Conservation (phyloP, 805 yeast genomes). For the Candida coquimbonensis region DNA sequence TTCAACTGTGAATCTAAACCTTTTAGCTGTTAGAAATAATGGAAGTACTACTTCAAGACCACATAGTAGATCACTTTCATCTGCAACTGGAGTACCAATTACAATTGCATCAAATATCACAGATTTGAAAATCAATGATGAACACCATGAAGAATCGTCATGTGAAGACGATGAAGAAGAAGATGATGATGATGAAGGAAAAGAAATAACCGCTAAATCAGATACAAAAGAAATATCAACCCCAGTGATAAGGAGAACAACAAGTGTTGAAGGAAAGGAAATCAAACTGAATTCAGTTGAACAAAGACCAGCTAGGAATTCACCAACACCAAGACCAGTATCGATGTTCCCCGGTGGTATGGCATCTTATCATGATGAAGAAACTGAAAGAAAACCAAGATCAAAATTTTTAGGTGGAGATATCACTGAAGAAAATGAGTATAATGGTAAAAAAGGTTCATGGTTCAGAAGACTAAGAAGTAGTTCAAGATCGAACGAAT, state of each 20-base stretch:
- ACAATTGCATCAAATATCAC: constrained; percentile 18
- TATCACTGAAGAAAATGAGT: constrained; percentile 14
- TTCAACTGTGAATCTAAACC: constrained; percentile 10
- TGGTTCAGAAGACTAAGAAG: constrained; percentile 42
- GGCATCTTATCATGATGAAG: constrained; percentile 2
- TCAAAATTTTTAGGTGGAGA: constrained; percentile 19
- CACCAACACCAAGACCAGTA: too few species aligned
- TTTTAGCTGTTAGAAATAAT: constrained; percentile 10
- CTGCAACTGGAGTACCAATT: constrained; percentile 37
- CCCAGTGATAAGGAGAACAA: too few species aligned
- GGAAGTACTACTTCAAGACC: constrained; percentile 18
- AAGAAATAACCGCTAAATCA: too few species aligned
- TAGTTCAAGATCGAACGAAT: constrained; percentile 24
- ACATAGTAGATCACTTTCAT: constrained; percentile 38
- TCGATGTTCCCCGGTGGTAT: too few species aligned
- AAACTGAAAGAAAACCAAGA: constrained; percentile 10
- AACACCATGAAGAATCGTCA: too few species aligned
- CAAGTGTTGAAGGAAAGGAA: neutral
- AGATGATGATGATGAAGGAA: too few species aligned
- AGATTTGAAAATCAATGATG: neutral
- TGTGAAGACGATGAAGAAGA: too few species aligned
- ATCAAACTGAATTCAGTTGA: neutral
- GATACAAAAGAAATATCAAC: too few species aligned
- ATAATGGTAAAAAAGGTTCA: constrained; percentile 27
- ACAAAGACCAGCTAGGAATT: too few species aligned